Base-by-base conservation (phyloP, 2,329 filamentous ascomycete genomes). In the Thelonectria blattea region DNA sequence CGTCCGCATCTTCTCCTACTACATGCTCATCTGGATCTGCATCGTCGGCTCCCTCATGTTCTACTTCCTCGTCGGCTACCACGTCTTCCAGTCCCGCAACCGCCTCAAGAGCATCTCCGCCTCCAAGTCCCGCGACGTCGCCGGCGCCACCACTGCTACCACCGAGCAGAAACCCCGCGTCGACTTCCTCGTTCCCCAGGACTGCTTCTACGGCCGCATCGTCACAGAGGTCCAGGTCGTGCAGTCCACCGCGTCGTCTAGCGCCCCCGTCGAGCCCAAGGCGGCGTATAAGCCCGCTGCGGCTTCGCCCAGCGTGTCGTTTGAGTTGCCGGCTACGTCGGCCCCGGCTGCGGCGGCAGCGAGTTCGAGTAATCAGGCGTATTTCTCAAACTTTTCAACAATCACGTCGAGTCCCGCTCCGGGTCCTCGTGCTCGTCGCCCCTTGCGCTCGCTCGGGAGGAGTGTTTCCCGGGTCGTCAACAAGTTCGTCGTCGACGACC, bases 11-110 rank as follows among this genome's bases (percentile, higher is more conserved):
- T 87, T 83, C 66, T 83, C 83, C 7, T 88, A 87, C 71, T 88
- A 88, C 69, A 78, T 87, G 63, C 82, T 85, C 3, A 84, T 87
- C 48, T 87, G 85, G 85, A 76, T 83, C 11, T 88, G 85, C 70
- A 86, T 86, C 53, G 72, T 80, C 47, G 74, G 85, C 12, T 87
- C 85, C 0, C 73, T 81, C 15, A 57, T 83, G 50, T 85, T 86
- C 57, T 87, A 88, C 64, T 73, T 82, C 18, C 74, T 84, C 30
- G 84, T 88, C 45, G 85, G 85, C 20, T 86, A 83, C 66, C 82
- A 85, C 52, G 85, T 88, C 20, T 87, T 87, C 65, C 83, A 81
- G 57, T 82, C 84, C 50, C 76, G 85, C 9, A 87, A 87, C 61
- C 78, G 79, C 61, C 74, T 85, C 51, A 80, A 78, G 43, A 86